A percentile compares a stretch with the other conserved stretches of the same genome.
These are phyloP conservation scores for Aspergillus sp. DNA, from an alignment of 2,329 filamentous ascomycete species.

Conservation along the genomic window DNA sequence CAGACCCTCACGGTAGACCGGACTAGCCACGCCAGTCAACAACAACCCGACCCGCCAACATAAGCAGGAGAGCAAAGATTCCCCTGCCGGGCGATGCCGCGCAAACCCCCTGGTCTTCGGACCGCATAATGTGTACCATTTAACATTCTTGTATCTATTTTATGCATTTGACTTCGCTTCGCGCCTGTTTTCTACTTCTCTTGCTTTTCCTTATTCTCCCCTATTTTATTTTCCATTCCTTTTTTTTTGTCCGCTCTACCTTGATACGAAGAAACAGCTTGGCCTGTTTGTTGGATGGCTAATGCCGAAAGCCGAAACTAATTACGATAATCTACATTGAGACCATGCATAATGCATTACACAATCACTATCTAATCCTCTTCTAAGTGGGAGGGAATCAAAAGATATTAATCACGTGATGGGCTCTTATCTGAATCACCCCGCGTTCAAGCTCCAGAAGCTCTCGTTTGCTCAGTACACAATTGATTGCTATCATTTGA, in stretches of 20 bases:
- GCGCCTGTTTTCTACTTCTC: slow-evolving; percentile 12
- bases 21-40: background rate
- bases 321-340: slow-evolving; percentile 11
- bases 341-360: slow-evolving; percentile 2
- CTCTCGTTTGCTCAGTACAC: background rate
- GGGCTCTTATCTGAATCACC: slow-evolving; percentile 3
- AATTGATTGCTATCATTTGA: background rate
- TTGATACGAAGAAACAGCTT: slow-evolving; percentile 4
- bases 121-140: background rate
- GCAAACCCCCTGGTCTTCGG: background rate
- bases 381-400: background rate
- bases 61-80: no score
- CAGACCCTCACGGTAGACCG: background rate
- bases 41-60: background rate
- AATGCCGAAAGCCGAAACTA: slow-evolving; percentile 4
- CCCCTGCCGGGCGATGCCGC: background rate
- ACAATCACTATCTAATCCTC: background rate
- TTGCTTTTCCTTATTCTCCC: slow-evolving; percentile 1
- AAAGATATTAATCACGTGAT: slow-evolving; percentile 6
- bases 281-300: background rate
- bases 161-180: background rate
- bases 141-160: slow-evolving; percentile 20
- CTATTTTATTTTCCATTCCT: slow-evolving; percentile 3
- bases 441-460: slow-evolving; percentile 5
- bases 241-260: background rate